These are phyloP conservation scores for Petrea volubilis DNA, from an alignment of 257 asterid species.

Conservation along the genomic window DNA sequence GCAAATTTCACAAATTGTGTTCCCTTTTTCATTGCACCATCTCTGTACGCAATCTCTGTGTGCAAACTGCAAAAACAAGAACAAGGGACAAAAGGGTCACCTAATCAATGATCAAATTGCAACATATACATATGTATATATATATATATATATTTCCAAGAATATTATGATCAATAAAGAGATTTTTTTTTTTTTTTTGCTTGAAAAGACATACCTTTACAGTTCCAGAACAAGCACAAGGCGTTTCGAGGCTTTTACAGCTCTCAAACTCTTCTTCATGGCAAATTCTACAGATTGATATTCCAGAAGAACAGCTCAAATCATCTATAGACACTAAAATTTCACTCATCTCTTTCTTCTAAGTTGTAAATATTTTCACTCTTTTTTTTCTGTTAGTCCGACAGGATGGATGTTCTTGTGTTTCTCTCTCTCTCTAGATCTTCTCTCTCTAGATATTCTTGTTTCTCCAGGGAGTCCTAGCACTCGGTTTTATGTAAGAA, in stretches of 20 bases:
- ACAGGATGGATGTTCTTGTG: background rate
- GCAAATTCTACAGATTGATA: slow-evolving; percentile 75
- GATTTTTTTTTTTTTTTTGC: too few species aligned
- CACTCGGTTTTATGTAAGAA: slow-evolving; percentile 25
- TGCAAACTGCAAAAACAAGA: slow-evolving; percentile 53
- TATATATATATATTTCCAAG: background rate
- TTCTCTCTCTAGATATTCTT: slow-evolving; percentile 19
- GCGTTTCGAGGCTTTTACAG: slow-evolving; percentile 57
- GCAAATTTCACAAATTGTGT: slow-evolving; percentile 85
- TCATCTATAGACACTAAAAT: slow-evolving; percentile 55
- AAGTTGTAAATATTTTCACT: background rate
- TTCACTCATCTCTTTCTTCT: slow-evolving; percentile 47
- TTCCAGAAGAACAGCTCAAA: slow-evolving; percentile 25
- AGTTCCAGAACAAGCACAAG: slow-evolving; percentile 95
- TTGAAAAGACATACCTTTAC: slow-evolving; percentile 56
- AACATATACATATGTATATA: background rate
- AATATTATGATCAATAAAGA: background rate
- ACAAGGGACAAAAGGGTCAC: background rate
- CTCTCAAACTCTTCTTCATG: slow-evolving; percentile 78
- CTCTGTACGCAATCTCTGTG: slow-evolving; percentile 95
- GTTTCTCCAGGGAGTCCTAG: background rate
- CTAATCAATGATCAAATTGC: slow-evolving; percentile 3
- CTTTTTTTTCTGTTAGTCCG: slow-evolving; percentile 26
- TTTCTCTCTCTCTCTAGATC: slow-evolving; percentile 23
- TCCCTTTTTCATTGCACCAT: slow-evolving; percentile 95